phyloP scores from a whole-genome alignment of 257 asterid species.

The Gentiana macrophylla region DNA sequence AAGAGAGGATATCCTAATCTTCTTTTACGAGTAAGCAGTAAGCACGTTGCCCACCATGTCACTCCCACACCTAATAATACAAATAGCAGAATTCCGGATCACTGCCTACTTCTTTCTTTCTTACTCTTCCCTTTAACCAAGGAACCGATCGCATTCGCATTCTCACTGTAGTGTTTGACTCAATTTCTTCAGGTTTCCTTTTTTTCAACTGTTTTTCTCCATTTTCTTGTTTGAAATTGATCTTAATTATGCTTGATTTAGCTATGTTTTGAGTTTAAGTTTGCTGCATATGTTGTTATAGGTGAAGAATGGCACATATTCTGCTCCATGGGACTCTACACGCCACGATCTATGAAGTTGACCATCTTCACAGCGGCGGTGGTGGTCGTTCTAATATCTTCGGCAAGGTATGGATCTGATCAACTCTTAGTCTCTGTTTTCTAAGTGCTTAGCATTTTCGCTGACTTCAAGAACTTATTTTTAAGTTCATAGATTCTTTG shows the following conservation, averaged over 20 bases:
- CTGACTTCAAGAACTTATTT: background rate
- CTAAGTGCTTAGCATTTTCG: background rate
- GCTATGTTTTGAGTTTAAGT: background rate
- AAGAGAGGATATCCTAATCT: no score
- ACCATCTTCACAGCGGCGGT: constrained; percentile 17
- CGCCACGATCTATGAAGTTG: constrained; percentile 36
- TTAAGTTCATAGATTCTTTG: background rate
- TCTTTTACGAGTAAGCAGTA: no score
- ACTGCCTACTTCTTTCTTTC: background rate
- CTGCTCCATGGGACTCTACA: constrained; percentile 40
- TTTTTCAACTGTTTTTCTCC: constrained; percentile 4
- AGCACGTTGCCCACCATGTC: no score
- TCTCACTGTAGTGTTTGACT: background rate
- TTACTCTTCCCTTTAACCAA: background rate
- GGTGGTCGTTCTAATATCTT: constrained; percentile 22
- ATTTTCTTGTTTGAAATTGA: background rate
- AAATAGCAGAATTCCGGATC: background rate
- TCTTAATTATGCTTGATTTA: background rate
- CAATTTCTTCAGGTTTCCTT: background rate
- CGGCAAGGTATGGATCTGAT: constrained; percentile 20
- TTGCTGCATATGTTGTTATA: constrained; percentile 1
- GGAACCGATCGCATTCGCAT: constrained; percentile 11
- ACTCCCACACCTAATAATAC: no score
- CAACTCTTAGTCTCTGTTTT: constrained; percentile 2
- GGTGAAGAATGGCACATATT: constrained; percentile 26